Conservation (phyloP, 148 eudicot species). For the Rheum nobile region DNA sequence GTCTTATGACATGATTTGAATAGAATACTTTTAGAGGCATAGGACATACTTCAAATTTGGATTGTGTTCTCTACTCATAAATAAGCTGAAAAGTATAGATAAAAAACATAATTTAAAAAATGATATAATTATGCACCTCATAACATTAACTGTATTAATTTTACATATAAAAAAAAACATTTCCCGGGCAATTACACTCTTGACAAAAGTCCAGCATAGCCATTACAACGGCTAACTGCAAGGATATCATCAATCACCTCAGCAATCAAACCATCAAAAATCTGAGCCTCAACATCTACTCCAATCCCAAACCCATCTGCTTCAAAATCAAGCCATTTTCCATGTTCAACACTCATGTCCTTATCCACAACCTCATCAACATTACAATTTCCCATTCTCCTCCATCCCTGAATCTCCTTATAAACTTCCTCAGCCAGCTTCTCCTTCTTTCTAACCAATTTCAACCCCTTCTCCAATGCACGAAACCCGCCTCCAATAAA, state of each 20-base stretch:
- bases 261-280: slow-evolving; percentile 53
- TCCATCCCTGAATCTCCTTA: slow-evolving; percentile 55
- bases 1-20: no score
- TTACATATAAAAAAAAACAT: not conserved
- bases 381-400: slow-evolving; percentile 45
- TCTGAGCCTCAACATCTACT: slow-evolving; percentile 46
- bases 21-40: no score
- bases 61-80: no score
- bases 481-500: slow-evolving; percentile 37
- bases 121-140: not conserved
- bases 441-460: slow-evolving; percentile 46
- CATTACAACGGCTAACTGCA: not conserved
- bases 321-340: slow-evolving; percentile 73
- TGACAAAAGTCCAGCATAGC: not conserved
- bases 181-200: not conserved
- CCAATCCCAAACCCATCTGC: slow-evolving; percentile 63
- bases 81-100: no score
- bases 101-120: no score
- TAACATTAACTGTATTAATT: not conserved
- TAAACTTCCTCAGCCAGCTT: slow-evolving; percentile 56
- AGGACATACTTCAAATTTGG: no score
- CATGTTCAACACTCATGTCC: slow-evolving; percentile 68
- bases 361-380: slow-evolving; percentile 86
- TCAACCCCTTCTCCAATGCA: slow-evolving; percentile 44
- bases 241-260: slow-evolving; percentile 57